These are phyloP conservation scores for Pythium scleroteichum DNA, from an alignment of 352 stramenopile species.

Conservation along the genomic window DNA sequence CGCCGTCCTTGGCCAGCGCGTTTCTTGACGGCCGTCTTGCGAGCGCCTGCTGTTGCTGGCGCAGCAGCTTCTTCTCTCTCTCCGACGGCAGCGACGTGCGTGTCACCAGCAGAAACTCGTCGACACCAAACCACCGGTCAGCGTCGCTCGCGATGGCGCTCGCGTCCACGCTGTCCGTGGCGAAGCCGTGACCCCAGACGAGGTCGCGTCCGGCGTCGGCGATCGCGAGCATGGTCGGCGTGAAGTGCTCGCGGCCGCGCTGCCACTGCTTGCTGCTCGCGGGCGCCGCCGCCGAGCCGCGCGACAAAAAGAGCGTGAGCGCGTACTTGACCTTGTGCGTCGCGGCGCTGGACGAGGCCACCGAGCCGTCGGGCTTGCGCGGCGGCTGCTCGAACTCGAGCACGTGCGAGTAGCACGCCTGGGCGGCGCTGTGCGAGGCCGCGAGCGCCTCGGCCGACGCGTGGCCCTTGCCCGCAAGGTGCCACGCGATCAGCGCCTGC, in stretches of 20 bases:
- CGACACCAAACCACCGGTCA: constrained; percentile 69
- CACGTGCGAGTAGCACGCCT: constrained; percentile 21
- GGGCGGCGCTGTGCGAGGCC: constrained; percentile 10
- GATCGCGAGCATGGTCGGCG: constrained; percentile 74
- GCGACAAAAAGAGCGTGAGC: constrained; percentile 47
- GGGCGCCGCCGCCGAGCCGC: not conserved
- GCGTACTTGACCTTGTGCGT: constrained; percentile 45
- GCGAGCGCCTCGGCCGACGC: constrained; percentile 42
- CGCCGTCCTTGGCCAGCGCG: constrained; percentile 8
- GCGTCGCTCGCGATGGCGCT: constrained; percentile 37
- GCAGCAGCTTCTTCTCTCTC: constrained; percentile 14
- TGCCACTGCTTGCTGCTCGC: constrained; percentile 45
- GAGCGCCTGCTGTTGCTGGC: constrained; percentile 16
- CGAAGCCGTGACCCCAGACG: constrained; percentile 23
- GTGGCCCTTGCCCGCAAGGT: constrained; percentile 66
- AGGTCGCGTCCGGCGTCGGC: constrained; percentile 53
- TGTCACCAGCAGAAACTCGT: constrained; percentile 68
- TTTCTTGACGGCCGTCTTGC: constrained; percentile 22
- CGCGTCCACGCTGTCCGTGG: constrained; percentile 2
- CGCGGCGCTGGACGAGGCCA: constrained; percentile 19
- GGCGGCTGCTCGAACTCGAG: constrained; percentile 30
- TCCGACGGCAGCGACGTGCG: constrained; percentile 35
- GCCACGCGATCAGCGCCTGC: constrained; percentile 71
- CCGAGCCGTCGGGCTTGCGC: constrained; percentile 20
- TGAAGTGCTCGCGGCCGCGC: constrained; percentile 73